Conservation (phyloP, 2,329 filamentous ascomycete genomes). For the Lasiodiplodia sp. region DNA sequence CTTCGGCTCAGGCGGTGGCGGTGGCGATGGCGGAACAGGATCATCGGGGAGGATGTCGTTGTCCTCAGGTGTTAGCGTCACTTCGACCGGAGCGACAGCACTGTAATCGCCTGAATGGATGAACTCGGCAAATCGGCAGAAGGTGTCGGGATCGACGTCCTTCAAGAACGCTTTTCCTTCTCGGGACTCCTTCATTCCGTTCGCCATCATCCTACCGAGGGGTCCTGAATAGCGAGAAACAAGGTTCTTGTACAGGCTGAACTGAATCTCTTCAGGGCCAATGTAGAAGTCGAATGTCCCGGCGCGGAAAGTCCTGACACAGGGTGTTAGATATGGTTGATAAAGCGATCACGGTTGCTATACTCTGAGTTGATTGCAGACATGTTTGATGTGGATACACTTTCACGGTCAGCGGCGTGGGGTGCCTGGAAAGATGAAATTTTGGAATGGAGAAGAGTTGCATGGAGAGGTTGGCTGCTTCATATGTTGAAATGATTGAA, state of each 20-base stretch:
- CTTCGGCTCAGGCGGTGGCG: too few relatives aligned
- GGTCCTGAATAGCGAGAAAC: conserved; percentile 11
- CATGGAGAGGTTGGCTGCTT: not conserved
- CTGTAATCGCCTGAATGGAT: conserved; percentile 11
- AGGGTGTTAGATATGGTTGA: not conserved
- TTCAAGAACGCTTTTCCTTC: conserved; percentile 1
- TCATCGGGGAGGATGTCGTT: not conserved
- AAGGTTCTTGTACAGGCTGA: conserved; percentile 4
- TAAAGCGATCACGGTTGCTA: not conserved
- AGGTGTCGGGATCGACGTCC: not conserved
- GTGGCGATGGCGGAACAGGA: not conserved
- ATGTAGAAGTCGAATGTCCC: conserved; percentile 13
- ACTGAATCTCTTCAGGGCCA: not conserved
- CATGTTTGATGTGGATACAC: not conserved
- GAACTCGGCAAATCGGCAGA: conserved; percentile 6
- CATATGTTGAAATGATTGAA: not conserved
- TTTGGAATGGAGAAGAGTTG: not conserved
- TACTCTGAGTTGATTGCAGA: not conserved
- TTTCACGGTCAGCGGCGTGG: too few relatives aligned
- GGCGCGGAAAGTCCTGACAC: not conserved
- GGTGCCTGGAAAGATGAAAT: fast-evolving
- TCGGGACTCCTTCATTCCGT: conserved; percentile 13
- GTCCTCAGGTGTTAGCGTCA: not conserved
- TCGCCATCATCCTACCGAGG: conserved; percentile 8
- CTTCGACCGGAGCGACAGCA: not conserved